Base-by-base conservation (phyloP, 768 basidiomycete genomes). In the Imleria badia region DNA sequence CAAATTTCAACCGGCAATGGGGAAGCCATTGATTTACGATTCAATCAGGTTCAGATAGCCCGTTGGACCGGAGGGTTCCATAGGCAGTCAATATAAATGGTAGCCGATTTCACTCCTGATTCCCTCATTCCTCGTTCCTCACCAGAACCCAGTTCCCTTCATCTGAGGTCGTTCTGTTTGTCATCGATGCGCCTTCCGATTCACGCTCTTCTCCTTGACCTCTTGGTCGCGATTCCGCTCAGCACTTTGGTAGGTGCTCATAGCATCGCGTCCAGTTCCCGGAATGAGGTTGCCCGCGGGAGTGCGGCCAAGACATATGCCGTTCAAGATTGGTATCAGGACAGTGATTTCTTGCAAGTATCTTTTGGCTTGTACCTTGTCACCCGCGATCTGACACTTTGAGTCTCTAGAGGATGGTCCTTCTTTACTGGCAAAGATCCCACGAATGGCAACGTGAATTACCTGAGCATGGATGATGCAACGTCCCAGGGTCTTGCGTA, bases 391-490 rank as follows among this genome's bases (percentile, higher is more conserved):
- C 47, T 39, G 55, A 51, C 47, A 10, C 54, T 48, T 22, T 62
- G n/a, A n/a, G n/a, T n/a, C 26, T 55, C 35, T 61, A 89, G 87
- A 45, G 60, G 80, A 41, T 91, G 85, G 84, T 72, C 84, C 30
- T 91, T 87, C 73, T 89, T 82, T 72, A 76, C 76, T 12, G 70
- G 59, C 5, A 14, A 68, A 12, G 90, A 92, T 69, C 90, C 90
- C 3, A 91, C 90, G 1, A 70, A 82, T 58, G 90, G 90, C 17
- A 71, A 71, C 23, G 91, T 92, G 45, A 77, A 82, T 52, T 92
- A 83, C 66, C 73, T 81, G 55, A 71, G 62, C 31, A 66, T 73
- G 61, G 63, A 69, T 2, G 69, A 81, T 22, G 87, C 88, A 2
- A 71, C 70, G 50, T 59, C 68, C 11, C 74, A 81, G 35, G 78